Evolutionary conservation across 1,284 basidiomycete species (phyloP).

Genomic region (Sporisorium sorghi): DNA sequence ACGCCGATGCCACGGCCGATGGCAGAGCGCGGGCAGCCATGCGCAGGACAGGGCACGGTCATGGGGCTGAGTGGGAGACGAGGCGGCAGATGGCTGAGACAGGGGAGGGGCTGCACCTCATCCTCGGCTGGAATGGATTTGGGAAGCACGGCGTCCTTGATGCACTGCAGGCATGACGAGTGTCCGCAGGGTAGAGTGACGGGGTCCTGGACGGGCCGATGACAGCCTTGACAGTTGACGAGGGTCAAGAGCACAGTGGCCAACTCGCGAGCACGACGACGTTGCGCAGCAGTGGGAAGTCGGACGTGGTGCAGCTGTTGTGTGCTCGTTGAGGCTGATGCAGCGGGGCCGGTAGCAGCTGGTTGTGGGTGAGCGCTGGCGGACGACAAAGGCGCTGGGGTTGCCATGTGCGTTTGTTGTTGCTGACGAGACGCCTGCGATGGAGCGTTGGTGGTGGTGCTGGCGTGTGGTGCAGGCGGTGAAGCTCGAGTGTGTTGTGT

Average conservation of each 20-base stretch:
- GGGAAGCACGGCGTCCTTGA: slow-evolving; percentile 35
- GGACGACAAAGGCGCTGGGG: neutral
- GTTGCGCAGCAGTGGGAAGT: slow-evolving; percentile 40
- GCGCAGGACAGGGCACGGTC: slow-evolving; percentile 56
- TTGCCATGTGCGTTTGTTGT: neutral
- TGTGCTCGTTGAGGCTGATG: slow-evolving; percentile 2
- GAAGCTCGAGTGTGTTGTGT: neutral
- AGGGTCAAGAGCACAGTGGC: slow-evolving; percentile 47
- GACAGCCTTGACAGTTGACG: slow-evolving; percentile 50
- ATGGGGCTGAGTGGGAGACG: slow-evolving; percentile 57
- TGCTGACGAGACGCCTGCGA: neutral
- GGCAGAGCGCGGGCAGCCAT: slow-evolving; percentile 55
- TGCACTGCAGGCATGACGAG: slow-evolving; percentile 57
- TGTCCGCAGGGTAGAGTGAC: slow-evolving; percentile 64
- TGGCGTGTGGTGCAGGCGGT: neutral
- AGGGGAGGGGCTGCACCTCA: slow-evolving; percentile 32
- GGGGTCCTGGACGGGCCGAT: slow-evolving; percentile 48
- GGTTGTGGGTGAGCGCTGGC: neutral
- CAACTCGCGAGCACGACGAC: slow-evolving; percentile 43
- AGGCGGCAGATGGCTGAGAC: slow-evolving; percentile 52
- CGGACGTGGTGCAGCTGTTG: slow-evolving; percentile 16
- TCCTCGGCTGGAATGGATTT: slow-evolving; percentile 30
- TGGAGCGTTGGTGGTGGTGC: neutral
- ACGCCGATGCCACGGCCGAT: slow-evolving; percentile 60
- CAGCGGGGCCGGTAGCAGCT: neutral